Evolutionary conservation across 106 monocot genomes (phyloP), one percentile per base, ranked within the genome.

Genomic region (Phalaenopsis aphrodite): DNA sequence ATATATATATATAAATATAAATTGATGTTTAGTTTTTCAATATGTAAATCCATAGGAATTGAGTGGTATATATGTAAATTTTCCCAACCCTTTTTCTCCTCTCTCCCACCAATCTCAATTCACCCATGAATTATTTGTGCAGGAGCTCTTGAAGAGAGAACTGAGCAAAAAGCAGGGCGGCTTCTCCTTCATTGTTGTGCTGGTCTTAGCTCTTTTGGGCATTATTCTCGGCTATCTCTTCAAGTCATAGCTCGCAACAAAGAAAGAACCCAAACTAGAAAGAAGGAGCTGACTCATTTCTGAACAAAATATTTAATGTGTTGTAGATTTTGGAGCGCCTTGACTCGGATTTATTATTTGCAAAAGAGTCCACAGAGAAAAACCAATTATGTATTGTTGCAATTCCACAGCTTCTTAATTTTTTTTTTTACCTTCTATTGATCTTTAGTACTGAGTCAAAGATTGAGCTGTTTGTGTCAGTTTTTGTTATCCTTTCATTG

Each of bases 191-290:
- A 83, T 88, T 72, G 71, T 86, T 38, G 84, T 91, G 49, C 49
- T 85, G 39, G 66, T 86, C n/a, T 43, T 94, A 41, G 89, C 84
- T 8, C 11, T 94, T 61, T 56, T 88, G 8, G 89, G 89, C 2
- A 79, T 89, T 52, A 65, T 94, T 43, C 16, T 91, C 0, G 93
- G 93, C 55, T 93, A 88, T 85, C 41, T 93, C 76, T 21, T 90
- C 68, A 90, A 85, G 75, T 82, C 72, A 75, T 93, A 84, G 90
- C 46, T 61, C 21, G 1, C 56, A 17, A 56, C 17, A 58, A 58
- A 58, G 3, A 58, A 58, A 58, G 7, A 0, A 30, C 30, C 30
- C 30, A 30, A 30, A 30, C 30, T 0, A 19, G 7, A 58, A 58
- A 57, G 57, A 57, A 58, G 19, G 19, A 58, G 61, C 21, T 61